Base-by-base conservation (phyloP, 495 filamentous ascomycete genomes). In the Beverwykella pulmonaria region DNA sequence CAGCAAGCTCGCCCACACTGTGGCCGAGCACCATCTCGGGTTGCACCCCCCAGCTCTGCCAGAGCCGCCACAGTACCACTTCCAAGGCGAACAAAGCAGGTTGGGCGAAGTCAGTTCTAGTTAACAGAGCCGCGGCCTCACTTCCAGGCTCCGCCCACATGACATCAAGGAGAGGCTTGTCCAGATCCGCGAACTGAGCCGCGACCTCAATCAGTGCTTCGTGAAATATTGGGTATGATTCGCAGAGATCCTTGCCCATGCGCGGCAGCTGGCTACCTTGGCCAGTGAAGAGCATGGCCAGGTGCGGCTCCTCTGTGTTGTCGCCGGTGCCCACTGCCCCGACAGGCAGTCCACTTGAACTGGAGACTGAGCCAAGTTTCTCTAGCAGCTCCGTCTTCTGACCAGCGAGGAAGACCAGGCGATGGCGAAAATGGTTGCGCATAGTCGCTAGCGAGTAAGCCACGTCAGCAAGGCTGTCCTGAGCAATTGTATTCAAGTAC, bases 281-380 rank as follows among this genome's bases (percentile, higher is more conserved):
- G 0, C 78, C 76, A 10, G 76, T 78, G 44, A 79, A 79, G 0
- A 78, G 59, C 27, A 75, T 72, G 4, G 56, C 71, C 2, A 78
- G 19, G 19, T 50, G 8, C 25, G 34, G n/a, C 3, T 26, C 22
- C 7, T 30, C 1, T 19, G 4, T 4, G 23, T 22, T 1, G 10
- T 27, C 29, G 15, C 26, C 34, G n/a, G 17, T 34, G 29, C 8
- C 23, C 26, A 23, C 26, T 19, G 15, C 23, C n/a, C n/a, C n/a
- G n/a, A n/a, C n/a, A n/a, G n/a, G n/a, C n/a, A n/a, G n/a, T n/a
- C n/a, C n/a, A n/a, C n/a, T n/a, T n/a, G n/a, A 34, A 1, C 20
- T 49, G 4, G 22, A 14, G 14, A 3, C 46, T 26, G 6, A 29
- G 5, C 12, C 46, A 7, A 61, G 46, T n/a, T 19, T 61, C 46